These are phyloP conservation scores for Ichthyophthirius multifiliis DNA, from an alignment of 169 alveolate genomes.

Conservation along the genomic window DNA sequence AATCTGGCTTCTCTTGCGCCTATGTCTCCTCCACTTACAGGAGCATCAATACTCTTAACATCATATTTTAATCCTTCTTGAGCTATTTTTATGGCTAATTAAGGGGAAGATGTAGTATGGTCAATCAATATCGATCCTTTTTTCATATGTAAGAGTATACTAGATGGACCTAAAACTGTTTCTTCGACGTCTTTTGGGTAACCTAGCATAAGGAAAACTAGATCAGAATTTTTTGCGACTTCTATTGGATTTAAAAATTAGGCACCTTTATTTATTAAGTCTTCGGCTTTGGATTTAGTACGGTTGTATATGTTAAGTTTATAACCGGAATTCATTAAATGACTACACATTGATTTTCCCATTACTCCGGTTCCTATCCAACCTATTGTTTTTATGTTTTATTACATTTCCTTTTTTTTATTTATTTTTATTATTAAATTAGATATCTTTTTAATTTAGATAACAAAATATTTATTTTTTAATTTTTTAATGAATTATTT, in stretches of 20 bases:
- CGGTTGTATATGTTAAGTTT: conserved; percentile 65
- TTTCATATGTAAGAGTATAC: conserved; percentile 59
- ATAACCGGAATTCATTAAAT: conserved; percentile 69
- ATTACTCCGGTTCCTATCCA: conserved; percentile 89
- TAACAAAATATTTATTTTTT: no score
- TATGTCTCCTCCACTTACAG: conserved; percentile 86
- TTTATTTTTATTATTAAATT: no score
- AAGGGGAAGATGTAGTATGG: conserved; percentile 84
- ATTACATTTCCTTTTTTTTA: no score
- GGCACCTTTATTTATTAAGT: conserved; percentile 69
- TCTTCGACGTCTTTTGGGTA: conserved; percentile 83
- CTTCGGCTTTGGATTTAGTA: conserved; percentile 72
- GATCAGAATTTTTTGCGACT: conserved; percentile 64
- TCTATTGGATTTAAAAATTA: conserved; percentile 55
- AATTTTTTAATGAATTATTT: no score
- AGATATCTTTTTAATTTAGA: no score
- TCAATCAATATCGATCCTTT: conserved; percentile 73
- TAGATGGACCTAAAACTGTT: conserved; percentile 60
- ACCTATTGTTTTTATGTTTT: conserved; percentile 59
- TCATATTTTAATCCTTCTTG: conserved; percentile 43
- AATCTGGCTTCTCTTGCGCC: conserved; percentile 74
- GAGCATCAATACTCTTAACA: conserved; percentile 74
- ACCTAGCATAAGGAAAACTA: conserved; percentile 82
- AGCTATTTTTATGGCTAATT: conserved; percentile 59
- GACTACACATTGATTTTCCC: conserved; percentile 84